Evolutionary conservation across 306 rosid species (phyloP).

Genomic region (Casuarina glauca): DNA sequence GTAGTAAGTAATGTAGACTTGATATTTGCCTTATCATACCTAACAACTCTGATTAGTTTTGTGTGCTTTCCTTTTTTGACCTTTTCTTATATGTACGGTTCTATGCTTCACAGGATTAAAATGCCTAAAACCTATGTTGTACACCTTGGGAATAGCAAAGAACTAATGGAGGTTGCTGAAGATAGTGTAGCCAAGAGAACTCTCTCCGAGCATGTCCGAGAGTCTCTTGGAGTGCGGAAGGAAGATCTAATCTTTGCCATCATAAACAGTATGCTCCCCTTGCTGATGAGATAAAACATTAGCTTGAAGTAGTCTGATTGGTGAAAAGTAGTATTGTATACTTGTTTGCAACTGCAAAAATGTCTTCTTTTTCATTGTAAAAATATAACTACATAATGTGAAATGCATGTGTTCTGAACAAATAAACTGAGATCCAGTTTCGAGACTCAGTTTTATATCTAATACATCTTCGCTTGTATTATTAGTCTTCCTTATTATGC

Average conservation of each 20-base stretch:
- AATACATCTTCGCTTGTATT: not conserved
- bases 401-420: not conserved
- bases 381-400: not conserved
- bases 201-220: slow-evolving; percentile 88
- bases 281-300: slow-evolving; percentile 5
- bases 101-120: slow-evolving; percentile 52
- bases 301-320: not conserved
- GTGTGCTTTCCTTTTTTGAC: not conserved
- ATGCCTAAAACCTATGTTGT: slow-evolving; percentile 93
- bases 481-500: not conserved
- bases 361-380: not conserved
- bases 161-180: slow-evolving; percentile 93
- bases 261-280: slow-evolving; percentile 76
- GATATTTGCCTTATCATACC: slow-evolving; percentile 4
- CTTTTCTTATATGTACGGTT: not conserved
- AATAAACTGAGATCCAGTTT: not conserved
- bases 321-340: not conserved
- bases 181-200: slow-evolving; percentile 80
- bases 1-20: not conserved
- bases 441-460: not conserved
- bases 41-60: not conserved
- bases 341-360: not conserved
- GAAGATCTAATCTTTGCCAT: slow-evolving; percentile 91
- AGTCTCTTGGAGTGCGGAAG: slow-evolving; percentile 84
- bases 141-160: slow-evolving; percentile 99